Conservation (phyloP, 2,329 filamentous ascomycete species). For the Neofusicoccum laricinum region DNA sequence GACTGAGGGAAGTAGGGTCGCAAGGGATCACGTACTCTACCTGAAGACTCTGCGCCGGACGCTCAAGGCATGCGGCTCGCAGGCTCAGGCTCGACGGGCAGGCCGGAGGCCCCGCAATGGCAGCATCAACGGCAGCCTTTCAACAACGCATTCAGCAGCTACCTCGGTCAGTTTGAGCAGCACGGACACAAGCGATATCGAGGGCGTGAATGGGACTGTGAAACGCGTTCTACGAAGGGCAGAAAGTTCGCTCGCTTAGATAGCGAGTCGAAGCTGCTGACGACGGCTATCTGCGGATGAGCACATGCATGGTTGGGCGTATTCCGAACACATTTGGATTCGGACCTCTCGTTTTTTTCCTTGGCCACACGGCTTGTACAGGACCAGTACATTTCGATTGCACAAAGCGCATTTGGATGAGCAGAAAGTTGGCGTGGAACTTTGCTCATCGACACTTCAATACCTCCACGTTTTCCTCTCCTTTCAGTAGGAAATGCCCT, state of each 20-base stretch:
- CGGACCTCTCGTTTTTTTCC: not conserved
- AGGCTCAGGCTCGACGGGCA: constrained; percentile 9
- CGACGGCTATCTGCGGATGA: constrained; percentile 3
- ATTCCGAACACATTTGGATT: constrained; percentile 2
- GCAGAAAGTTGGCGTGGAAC: not conserved
- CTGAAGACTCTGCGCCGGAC: constrained; percentile 12
- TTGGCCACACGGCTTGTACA: not conserved
- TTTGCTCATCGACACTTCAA: not conserved
- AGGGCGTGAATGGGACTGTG: constrained; percentile 1
- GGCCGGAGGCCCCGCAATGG: constrained; percentile 4
- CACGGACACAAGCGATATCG: constrained; percentile 3
- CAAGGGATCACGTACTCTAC: constrained; percentile 11
- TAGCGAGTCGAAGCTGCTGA: not conserved
- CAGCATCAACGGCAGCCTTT: not conserved
- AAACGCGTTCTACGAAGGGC: constrained; percentile 3
- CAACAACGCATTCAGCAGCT: not conserved
- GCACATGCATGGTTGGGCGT: constrained; percentile 5
- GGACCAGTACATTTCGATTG: not conserved
- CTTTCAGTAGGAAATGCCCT: not conserved
- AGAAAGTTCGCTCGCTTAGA: constrained; percentile 6
- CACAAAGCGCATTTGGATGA: not conserved
- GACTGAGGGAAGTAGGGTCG: constrained; percentile 21
- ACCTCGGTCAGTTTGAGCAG: constrained; percentile 10
- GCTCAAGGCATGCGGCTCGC: constrained; percentile 8
- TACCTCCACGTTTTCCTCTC: not conserved